Evolutionary conservation across 768 basidiomycete genomes (phyloP).

Genomic region (Serendipita vermifera): DNA sequence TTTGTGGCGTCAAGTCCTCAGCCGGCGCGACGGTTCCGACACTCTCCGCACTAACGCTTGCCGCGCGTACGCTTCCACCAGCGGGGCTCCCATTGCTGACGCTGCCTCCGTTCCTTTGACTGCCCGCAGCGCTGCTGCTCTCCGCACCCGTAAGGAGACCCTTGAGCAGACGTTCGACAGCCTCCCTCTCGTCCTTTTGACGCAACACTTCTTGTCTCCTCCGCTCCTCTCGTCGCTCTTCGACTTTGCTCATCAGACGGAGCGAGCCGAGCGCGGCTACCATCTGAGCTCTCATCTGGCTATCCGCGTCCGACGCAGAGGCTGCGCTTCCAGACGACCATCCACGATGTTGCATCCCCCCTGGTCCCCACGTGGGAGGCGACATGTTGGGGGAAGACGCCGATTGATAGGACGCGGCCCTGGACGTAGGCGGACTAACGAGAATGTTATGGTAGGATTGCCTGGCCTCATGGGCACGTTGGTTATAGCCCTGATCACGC

Average conservation of each 20-base stretch:
- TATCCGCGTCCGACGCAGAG: neutral
- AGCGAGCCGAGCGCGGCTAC: conserved; percentile 5
- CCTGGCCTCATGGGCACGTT: neutral
- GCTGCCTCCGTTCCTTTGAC: neutral
- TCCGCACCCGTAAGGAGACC: neutral
- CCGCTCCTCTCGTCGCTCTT: conserved; percentile 1
- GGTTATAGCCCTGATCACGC: conserved; percentile 4
- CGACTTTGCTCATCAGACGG: conserved; percentile 2
- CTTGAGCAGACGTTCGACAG: neutral
- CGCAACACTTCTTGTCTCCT: neutral
- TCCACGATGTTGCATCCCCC: neutral
- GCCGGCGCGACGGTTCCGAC: neutral
- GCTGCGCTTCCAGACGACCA: conserved; percentile 8
- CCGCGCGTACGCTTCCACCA: neutral
- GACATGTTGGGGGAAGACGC: neutral
- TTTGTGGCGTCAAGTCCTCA: conserved; percentile 1
- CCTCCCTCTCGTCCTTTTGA: conserved; percentile 4
- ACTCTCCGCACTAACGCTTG: conserved; percentile 4
- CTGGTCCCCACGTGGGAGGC: neutral
- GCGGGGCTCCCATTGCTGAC: too few species aligned
- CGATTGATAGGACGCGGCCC: neutral
- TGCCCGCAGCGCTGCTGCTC: neutral
- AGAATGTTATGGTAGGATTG: conserved; percentile 4
- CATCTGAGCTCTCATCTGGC: conserved; percentile 4
- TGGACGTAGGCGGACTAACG: neutral